phyloP scores from a whole-genome alignment of 2,329 filamentous ascomycete genomes.

The Byssothecium circinans region DNA sequence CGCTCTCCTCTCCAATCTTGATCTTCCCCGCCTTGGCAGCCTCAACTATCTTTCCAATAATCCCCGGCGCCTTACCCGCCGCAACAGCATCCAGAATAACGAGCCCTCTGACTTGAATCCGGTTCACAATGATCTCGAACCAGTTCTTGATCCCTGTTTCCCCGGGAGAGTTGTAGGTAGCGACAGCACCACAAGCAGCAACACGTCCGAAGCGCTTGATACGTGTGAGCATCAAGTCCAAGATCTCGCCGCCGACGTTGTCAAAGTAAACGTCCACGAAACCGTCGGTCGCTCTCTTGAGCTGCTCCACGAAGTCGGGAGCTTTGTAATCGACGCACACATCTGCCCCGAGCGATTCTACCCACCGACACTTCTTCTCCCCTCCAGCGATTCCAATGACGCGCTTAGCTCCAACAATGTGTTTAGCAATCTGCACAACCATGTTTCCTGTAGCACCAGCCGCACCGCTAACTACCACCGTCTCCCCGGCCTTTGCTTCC shows the following conservation, averaged over 20 bases:
- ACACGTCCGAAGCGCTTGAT: conserved; percentile 47
- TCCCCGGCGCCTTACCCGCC: conserved; percentile 28
- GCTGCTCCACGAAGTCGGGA: conserved; percentile 49
- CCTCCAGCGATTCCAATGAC: conserved; percentile 58
- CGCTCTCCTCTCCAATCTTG: conserved; percentile 47
- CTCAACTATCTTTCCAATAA: conserved; percentile 27
- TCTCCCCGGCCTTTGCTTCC: conserved; percentile 65
- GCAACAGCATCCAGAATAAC: conserved; percentile 47
- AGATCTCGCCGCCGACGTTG: conserved; percentile 54
- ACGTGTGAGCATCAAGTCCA: conserved; percentile 50
- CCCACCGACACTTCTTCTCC: conserved; percentile 56
- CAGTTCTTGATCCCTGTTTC: conserved; percentile 45
- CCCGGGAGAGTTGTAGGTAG: conserved; percentile 45
- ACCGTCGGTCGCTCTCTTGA: conserved; percentile 51
- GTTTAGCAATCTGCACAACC: conserved; percentile 60
- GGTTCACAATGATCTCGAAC: conserved; percentile 48
- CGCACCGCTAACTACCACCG: conserved; percentile 75
- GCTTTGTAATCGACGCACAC: conserved; percentile 59
- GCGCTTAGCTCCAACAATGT: conserved; percentile 50
- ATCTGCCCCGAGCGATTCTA: conserved; percentile 56
- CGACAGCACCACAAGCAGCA: conserved; percentile 49
- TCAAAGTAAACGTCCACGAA: conserved; percentile 57
- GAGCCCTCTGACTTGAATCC: conserved; percentile 49
- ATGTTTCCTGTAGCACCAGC: conserved; percentile 77
- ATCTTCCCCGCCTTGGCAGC: conserved; percentile 51